Percentiles rank a stretch among this genome's conserved stretches.
These are phyloP conservation scores for Laguncularia racemosa DNA, from an alignment of 345 rosid species.

Conservation along the genomic window DNA sequence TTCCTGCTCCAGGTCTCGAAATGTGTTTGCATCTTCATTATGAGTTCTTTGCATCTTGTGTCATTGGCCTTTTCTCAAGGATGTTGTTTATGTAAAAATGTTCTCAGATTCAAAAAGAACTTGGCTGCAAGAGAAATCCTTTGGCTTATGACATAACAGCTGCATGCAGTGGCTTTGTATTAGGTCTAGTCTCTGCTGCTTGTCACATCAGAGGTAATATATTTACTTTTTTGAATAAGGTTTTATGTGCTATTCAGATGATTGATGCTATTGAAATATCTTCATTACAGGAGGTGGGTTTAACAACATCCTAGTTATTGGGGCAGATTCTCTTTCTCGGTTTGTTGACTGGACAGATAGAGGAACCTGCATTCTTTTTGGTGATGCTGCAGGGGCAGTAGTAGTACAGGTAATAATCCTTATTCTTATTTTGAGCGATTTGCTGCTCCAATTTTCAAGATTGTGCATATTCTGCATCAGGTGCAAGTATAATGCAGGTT, in stretches of 20 bases:
- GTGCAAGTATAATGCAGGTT: too few relatives aligned
- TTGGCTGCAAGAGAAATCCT: conserved; percentile 81
- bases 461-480: too few relatives aligned
- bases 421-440: neutral
- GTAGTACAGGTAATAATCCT: conserved; percentile 57
- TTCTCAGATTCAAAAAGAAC: conserved; percentile 68
- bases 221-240: neutral
- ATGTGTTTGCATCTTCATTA: too few relatives aligned
- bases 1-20: too few relatives aligned
- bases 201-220: conserved; percentile 85
- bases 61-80: neutral
- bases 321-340: conserved; percentile 85
- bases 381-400: conserved; percentile 97
- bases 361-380: conserved; percentile 86
- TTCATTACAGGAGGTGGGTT: conserved; percentile 68
- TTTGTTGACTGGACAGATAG: conserved; percentile 96
- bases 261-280: too few relatives aligned
- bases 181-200: conserved; percentile 93
- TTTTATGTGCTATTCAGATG: too few relatives aligned
- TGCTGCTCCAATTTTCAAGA: too few relatives aligned
- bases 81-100: neutral
- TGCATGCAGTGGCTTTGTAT: conserved; percentile 89
- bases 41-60: too few relatives aligned
- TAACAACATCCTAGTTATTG: conserved; percentile 77
- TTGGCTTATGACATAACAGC: conserved; percentile 94